Evolutionary conservation across 441 rosid genomes (phyloP), one percentile per base, ranked within the genome.

Genomic region (Melastoma candidum): DNA sequence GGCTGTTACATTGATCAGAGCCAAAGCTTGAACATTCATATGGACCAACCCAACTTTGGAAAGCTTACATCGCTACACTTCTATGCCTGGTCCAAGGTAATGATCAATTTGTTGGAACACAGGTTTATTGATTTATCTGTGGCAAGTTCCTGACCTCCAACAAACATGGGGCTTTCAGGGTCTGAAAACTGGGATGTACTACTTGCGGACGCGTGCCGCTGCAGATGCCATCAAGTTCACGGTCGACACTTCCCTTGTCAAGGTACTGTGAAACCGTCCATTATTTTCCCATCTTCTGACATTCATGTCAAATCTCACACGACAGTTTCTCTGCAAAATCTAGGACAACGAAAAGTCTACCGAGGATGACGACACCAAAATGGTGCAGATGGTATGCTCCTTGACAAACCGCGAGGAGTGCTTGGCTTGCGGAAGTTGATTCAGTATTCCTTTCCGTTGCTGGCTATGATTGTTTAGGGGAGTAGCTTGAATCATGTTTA

Each of bases 171-270:
- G 48, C 13, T 17, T 26, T 47, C 49, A 90, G 96, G 97, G 97
- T 50, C 57, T 90, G 62, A 90, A 90, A 74, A 90, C 95, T 0
- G 95, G 95, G 36, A 87, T 90, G 97, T 90, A 90, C 57, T 90
- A 87, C 72, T 68, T 90, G 27, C 72, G 95, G 17, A 76, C 96
- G 32, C 87, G 90, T 6, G 97, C 95, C 47, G 96, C 96, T 26
- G 96, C 96, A n/a, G 97, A 90, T 74, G 96, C 97, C 46, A 90
- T 90, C 63, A 83, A 90, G 71, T 90, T 90, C 76, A 90, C 93
- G 3, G 96, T 90, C 2, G 96, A 87, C 51, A 84, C 95, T 60
- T 65, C 92, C 24, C 47, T 60, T 67, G 71, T 81, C 2, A 73
- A 78, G 59, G 94, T 84, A 80, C 63, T 7, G 7, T 29, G 43